A percentile compares a stretch with the other conserved stretches of the same genome.
phyloP scores from a whole-genome alignment of 139 green algal genomes.

The Spirogloea muscicola region DNA sequence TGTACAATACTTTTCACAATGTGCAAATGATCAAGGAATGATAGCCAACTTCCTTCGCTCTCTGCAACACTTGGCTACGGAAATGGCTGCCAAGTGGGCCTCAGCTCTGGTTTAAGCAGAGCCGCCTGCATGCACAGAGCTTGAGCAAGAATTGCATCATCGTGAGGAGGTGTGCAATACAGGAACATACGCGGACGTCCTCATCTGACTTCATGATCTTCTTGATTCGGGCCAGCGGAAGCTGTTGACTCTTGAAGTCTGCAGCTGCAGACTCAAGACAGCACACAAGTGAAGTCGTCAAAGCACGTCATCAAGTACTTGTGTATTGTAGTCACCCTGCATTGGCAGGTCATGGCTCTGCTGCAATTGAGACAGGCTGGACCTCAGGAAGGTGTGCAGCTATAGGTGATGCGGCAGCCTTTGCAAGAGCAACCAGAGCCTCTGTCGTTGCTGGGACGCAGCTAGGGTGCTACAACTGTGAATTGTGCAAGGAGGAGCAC shows the following conservation, averaged over 20 bases:
- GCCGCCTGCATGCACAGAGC: neutral
- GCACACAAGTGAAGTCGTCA: neutral
- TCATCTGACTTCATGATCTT: conserved; percentile 97
- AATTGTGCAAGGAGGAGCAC: no score
- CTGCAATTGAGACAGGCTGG: no score
- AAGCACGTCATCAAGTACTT: neutral
- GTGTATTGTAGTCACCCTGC: no score
- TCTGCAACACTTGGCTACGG: neutral
- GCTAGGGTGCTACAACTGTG: no score
- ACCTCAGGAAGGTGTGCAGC: no score
- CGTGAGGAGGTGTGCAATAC: neutral
- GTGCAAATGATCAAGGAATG: neutral
- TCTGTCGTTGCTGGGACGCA: no score
- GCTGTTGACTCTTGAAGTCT: conserved; percentile 94
- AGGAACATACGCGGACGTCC: conserved; percentile 40
- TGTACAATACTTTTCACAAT: neutral
- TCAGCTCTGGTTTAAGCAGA: neutral
- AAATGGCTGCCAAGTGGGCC: neutral
- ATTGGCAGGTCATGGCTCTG: no score
- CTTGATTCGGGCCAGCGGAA: conserved; percentile 98
- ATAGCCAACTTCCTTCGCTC: neutral
- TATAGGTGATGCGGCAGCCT: no score
- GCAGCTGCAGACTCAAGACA: neutral
- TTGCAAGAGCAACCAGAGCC: no score
- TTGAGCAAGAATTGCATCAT: neutral